Percentiles rank a stretch among this genome's conserved stretches.
phyloP scores from a whole-genome alignment of 1,284 basidiomycete genomes.

The Rhizopogon parksii region DNA sequence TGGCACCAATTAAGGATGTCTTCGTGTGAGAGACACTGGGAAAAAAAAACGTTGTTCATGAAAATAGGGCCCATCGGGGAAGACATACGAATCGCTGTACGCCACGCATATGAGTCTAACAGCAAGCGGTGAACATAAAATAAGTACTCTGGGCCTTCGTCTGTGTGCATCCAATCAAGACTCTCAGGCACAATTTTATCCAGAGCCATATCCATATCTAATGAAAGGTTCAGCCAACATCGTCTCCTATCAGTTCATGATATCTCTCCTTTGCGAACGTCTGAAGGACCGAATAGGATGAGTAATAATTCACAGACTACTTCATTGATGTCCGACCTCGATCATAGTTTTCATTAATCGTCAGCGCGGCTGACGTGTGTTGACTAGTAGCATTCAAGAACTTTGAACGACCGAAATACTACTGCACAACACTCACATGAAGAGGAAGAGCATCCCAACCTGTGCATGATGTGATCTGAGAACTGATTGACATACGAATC shows the following conservation, averaged over 20 bases:
- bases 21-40: constrained; percentile 85
- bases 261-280: constrained; percentile 49
- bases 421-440: constrained; percentile 47
- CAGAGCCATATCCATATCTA: constrained; percentile 82
- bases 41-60: background rate
- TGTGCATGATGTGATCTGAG: constrained; percentile 21
- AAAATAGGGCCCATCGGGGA: constrained; percentile 2
- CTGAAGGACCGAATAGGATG: constrained; percentile 27
- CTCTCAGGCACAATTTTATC: constrained; percentile 85
- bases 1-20: constrained; percentile 74
- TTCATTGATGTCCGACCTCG: constrained; percentile 20
- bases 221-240: background rate
- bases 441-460: constrained; percentile 71
- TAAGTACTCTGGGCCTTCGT: constrained; percentile 84
- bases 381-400: constrained; percentile 43
- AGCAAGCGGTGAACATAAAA: constrained; percentile 1
- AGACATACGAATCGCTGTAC: constrained; percentile 62
- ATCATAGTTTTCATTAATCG: constrained; percentile 84
- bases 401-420: background rate
- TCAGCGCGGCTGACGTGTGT: constrained; percentile 87
- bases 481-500: background rate
- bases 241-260: background rate
- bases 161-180: constrained; percentile 83
- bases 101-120: constrained; percentile 4
- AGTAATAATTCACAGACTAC: constrained; percentile 6